Evolutionary conservation across 768 basidiomycete genomes (phyloP).

Genomic region (Lactifluus subvellereus): DNA sequence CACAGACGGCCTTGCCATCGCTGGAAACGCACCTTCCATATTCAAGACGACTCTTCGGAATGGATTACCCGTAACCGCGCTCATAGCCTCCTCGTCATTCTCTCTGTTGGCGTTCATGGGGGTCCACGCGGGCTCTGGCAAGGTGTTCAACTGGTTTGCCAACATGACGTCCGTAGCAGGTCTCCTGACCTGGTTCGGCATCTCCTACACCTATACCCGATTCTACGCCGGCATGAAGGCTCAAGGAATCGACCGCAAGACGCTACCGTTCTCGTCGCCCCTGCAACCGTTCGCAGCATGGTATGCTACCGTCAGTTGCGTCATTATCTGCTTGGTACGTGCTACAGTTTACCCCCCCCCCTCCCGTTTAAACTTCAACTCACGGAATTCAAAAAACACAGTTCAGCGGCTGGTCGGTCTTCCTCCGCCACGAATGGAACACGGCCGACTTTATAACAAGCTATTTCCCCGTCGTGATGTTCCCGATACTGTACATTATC

Average conservation of each 20-base stretch:
- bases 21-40: conserved; percentile 77
- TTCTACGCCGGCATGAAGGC: conserved; percentile 79
- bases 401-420: conserved; percentile 48
- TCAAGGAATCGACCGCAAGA: conserved; percentile 69
- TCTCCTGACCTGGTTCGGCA: conserved; percentile 46
- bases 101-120: conserved; percentile 79
- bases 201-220: conserved; percentile 48
- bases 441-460: conserved; percentile 73
- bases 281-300: conserved; percentile 75
- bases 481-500: conserved; percentile 67
- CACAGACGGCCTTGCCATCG: conserved; percentile 70
- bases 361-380: conserved; percentile 27
- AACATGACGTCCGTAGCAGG: conserved; percentile 49
- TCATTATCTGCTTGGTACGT: conserved; percentile 60
- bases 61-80: conserved; percentile 73
- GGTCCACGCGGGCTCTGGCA: conserved; percentile 54
- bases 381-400: conserved; percentile 19
- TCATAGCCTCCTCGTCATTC: conserved; percentile 65
- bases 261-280: conserved; percentile 61
- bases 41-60: conserved; percentile 62
- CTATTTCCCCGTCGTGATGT: conserved; percentile 62
- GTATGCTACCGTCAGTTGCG: conserved; percentile 33
- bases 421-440: conserved; percentile 48
- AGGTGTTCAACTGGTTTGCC: conserved; percentile 75
- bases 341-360: background rate